Conservation (phyloP, 75 land plant genomes). For the Ceratopteris richardii region DNA sequence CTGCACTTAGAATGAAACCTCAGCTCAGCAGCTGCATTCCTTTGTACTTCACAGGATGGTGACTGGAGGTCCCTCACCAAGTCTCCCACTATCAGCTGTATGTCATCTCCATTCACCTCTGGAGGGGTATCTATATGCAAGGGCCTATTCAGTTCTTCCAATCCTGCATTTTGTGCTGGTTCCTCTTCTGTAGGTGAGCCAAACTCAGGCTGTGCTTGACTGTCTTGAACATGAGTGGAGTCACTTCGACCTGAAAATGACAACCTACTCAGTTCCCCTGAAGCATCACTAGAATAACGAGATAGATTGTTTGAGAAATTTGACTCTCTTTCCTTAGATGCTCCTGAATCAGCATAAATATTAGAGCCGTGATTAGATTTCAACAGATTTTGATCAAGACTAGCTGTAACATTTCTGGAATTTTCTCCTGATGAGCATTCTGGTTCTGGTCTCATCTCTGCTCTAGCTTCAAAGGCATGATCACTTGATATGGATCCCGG, state of each 20-base stretch:
- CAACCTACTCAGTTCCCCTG: conserved; percentile 31
- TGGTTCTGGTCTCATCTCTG: background rate
- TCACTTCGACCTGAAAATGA: conserved; percentile 9
- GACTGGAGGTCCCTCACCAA: conserved; percentile 42
- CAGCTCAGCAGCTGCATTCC: conserved; percentile 48
- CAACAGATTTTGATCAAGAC: no score
- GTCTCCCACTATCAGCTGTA: conserved; percentile 30
- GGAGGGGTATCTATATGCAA: background rate
- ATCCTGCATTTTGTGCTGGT: background rate
- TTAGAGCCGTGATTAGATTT: no score
- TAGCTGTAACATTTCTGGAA: conserved; percentile 13
- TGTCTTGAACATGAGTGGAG: background rate
- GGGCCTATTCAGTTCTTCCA: background rate
- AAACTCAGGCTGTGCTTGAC: background rate
- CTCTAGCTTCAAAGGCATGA: no score
- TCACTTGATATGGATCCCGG: no score
- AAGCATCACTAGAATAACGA: conserved; percentile 39
- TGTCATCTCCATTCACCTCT: conserved; percentile 15
- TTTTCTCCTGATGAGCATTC: conserved; percentile 18
- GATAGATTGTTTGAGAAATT: conserved; percentile 1
- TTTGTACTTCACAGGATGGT: conserved; percentile 28
- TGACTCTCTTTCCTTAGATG: no score
- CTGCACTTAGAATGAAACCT: conserved; percentile 53
- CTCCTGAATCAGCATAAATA: no score
- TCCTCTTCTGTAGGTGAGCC: conserved; percentile 3